Evolutionary conservation across 306 rosid species (phyloP).

Genomic region (Dalbergia cochinchinensis): DNA sequence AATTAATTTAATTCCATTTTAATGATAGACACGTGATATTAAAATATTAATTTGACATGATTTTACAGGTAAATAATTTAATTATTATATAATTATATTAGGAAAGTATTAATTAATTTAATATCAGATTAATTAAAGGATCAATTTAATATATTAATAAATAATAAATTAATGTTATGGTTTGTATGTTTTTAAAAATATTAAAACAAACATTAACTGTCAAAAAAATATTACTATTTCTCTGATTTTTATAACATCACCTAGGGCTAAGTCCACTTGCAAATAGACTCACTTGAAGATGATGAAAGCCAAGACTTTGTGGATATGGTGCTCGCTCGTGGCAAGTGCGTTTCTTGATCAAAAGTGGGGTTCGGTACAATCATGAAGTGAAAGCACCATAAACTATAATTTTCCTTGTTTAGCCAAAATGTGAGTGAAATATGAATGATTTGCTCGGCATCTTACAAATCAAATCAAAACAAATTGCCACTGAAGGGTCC

Average conservation of each 20-base stretch:
- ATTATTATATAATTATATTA: not conserved
- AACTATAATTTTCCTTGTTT: slow-evolving; percentile 1
- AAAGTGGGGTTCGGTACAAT: slow-evolving; percentile 44
- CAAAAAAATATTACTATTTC: not conserved
- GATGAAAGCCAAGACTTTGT: slow-evolving; percentile 36
- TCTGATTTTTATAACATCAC: not conserved
- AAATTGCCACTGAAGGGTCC: slow-evolving; percentile 44
- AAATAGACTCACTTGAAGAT: slow-evolving; percentile 25
- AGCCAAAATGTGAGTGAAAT: not conserved
- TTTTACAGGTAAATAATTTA: not conserved
- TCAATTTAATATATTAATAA: not conserved
- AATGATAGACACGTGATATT: not conserved
- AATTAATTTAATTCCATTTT: too few species aligned
- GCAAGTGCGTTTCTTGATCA: slow-evolving; percentile 44
- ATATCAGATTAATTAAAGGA: not conserved
- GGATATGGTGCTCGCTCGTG: slow-evolving; percentile 40
- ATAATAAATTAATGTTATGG: not conserved
- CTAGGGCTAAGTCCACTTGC: not conserved
- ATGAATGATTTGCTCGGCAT: slow-evolving; percentile 54
- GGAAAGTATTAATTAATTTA: slow-evolving; percentile 6
- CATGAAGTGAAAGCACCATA: slow-evolving; percentile 35
- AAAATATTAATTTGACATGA: not conserved
- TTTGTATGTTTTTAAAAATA: not conserved
- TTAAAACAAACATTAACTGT: not conserved
- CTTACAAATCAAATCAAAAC: slow-evolving; percentile 38